Percentiles rank a stretch among this genome's conserved stretches.
Conservation (phyloP, 768 basidiomycete genomes). For the Mrakia hoshinonis region DNA sequence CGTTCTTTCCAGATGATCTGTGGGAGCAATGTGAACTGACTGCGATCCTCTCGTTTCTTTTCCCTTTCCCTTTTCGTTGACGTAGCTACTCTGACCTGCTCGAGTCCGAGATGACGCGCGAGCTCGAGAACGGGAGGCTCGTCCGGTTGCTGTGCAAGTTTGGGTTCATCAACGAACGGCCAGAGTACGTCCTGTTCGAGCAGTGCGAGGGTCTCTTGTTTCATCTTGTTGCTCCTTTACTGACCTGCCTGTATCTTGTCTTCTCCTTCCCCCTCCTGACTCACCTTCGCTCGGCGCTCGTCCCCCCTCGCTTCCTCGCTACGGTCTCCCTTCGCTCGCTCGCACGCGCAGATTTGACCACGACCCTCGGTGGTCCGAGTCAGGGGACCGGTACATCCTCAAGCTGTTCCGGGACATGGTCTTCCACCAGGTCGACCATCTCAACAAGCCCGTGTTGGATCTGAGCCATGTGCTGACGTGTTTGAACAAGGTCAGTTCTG, state of each 20-base stretch:
- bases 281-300: background rate
- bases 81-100: slow-evolving; percentile 67
- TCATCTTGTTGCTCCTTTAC: too few species aligned
- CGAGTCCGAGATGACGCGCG: slow-evolving; percentile 72
- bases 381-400: slow-evolving; percentile 93
- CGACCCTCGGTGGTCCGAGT: slow-evolving; percentile 95
- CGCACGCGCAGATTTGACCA: slow-evolving; percentile 63
- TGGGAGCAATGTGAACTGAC: background rate
- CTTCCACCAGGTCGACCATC: slow-evolving; percentile 92
- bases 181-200: slow-evolving; percentile 66
- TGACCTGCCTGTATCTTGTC: background rate
- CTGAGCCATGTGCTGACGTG: slow-evolving; percentile 82
- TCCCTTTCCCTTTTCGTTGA: background rate
- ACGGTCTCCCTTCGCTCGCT: background rate
- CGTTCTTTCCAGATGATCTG: too few species aligned
- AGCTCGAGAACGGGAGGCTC: slow-evolving; percentile 87
- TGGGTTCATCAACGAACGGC: slow-evolving; percentile 98
- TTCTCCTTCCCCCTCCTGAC: background rate
- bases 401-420: slow-evolving; percentile 97
- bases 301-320: background rate
- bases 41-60: background rate
- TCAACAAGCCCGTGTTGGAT: slow-evolving; percentile 79
- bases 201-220: too few species aligned
- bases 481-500: slow-evolving; percentile 95
- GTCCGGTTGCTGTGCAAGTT: slow-evolving; percentile 85